These are phyloP conservation scores for Lachancea sp. DNA, from an alignment of 805 yeast species.

Conservation along the genomic window DNA sequence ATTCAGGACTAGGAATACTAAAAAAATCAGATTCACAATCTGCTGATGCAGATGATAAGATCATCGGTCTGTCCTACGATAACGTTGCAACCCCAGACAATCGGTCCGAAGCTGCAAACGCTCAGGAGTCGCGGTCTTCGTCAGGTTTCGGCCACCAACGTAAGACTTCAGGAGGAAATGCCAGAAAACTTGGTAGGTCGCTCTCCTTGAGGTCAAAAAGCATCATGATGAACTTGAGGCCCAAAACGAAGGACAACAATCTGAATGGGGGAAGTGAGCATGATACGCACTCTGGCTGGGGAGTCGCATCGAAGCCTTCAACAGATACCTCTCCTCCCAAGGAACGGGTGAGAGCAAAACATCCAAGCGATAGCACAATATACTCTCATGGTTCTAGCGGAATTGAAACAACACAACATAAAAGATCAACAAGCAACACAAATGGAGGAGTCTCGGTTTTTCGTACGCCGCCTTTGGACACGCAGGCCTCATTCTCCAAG, in stretches of 20 bases:
- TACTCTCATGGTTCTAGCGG: slow-evolving; percentile 4
- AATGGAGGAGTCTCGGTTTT: slow-evolving; percentile 19
- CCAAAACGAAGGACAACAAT: slow-evolving; percentile 11
- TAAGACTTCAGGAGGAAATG: slow-evolving; percentile 11
- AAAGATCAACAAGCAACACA: slow-evolving; percentile 14
- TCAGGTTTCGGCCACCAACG: slow-evolving; percentile 9
- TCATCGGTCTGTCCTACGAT: slow-evolving; percentile 2
- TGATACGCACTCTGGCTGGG: slow-evolving; percentile 34
- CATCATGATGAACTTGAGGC: slow-evolving; percentile 21
- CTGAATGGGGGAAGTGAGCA: slow-evolving; percentile 4
- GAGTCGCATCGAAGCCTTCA: slow-evolving; percentile 17
- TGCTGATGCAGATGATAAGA: background rate
- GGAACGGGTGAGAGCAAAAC: slow-evolving; percentile 14
- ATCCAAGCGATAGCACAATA: slow-evolving; percentile 27
- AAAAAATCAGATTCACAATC: background rate
- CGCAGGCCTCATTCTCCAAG: slow-evolving; percentile 1
- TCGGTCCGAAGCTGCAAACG: background rate
- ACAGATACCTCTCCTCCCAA: slow-evolving; percentile 6
- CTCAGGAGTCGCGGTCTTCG: slow-evolving; percentile 4
- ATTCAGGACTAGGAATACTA: slow-evolving; percentile 7
- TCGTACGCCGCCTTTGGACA: slow-evolving; percentile 21
- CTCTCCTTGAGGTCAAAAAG: slow-evolving; percentile 31
- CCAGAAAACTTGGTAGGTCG: slow-evolving; percentile 26
- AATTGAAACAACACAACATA: slow-evolving; percentile 5
- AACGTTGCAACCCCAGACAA: background rate